A percentile compares a stretch with the other conserved stretches of the same genome.
These are phyloP conservation scores for Candida sonorensis DNA, from an alignment of 805 yeast genomes.

Conservation along the genomic window DNA sequence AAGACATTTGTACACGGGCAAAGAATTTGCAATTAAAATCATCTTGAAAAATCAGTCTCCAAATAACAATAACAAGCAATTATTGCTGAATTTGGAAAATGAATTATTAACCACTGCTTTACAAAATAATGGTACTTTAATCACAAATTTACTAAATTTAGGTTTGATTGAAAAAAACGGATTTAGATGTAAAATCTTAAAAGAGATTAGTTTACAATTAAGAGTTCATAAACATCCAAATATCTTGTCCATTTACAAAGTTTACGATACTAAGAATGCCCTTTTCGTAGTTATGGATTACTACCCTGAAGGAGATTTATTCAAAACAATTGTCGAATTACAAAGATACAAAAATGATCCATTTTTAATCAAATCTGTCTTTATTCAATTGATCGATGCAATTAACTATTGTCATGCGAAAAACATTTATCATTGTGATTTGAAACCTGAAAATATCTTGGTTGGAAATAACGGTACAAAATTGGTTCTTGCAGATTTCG, in stretches of 20 bases:
- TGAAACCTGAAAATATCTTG: constrained; percentile 91
- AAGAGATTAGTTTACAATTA: constrained; percentile 69
- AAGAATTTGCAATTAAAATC: constrained; percentile 64
- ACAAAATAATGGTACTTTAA: constrained; percentile 19
- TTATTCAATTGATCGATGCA: constrained; percentile 76
- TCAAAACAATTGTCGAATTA: constrained; percentile 74
- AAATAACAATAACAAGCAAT: constrained; percentile 23
- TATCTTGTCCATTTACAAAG: constrained; percentile 68
- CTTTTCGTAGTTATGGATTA: constrained; percentile 80
- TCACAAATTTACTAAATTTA: constrained; percentile 28
- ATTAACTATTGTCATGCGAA: constrained; percentile 74
- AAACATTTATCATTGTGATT: constrained; percentile 87
- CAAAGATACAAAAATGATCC: constrained; percentile 53
- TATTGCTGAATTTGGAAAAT: constrained; percentile 23
- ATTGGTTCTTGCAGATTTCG: constrained; percentile 78
- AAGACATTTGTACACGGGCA: constrained; percentile 42
- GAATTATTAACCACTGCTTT: constrained; percentile 19
- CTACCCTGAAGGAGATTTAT: constrained; percentile 78
- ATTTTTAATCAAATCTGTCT: constrained; percentile 45
- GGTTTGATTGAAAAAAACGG: constrained; percentile 30
- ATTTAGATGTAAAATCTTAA: constrained; percentile 34
- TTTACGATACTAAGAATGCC: constrained; percentile 53
- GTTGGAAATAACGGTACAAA: constrained; percentile 50
- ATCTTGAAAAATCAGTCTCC: constrained; percentile 43
- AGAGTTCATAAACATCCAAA: constrained; percentile 75